Evolutionary conservation across 1,139 yeast species (phyloP).

Genomic region (Pichia sp.): DNA sequence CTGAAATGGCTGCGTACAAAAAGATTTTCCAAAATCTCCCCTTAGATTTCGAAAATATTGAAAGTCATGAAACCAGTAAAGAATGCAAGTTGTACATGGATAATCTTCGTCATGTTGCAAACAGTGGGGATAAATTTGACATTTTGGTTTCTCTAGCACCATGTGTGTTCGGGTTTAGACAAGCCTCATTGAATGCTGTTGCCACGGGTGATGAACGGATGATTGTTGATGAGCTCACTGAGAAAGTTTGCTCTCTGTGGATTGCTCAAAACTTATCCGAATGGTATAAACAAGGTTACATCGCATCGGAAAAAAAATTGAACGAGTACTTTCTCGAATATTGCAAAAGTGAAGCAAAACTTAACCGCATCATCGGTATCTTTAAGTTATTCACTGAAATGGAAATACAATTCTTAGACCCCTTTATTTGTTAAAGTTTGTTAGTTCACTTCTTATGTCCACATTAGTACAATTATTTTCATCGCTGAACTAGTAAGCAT

Average conservation of each 20-base stretch:
- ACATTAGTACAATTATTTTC: too few species aligned
- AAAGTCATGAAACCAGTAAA: slow-evolving; percentile 40
- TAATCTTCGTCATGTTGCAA: slow-evolving; percentile 49
- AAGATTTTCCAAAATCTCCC: slow-evolving; percentile 38
- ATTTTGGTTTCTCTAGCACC: slow-evolving; percentile 68
- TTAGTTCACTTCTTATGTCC: too few species aligned
- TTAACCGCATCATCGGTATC: slow-evolving; percentile 48
- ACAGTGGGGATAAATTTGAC: slow-evolving; percentile 51
- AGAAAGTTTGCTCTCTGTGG: slow-evolving; percentile 45
- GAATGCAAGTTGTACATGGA: slow-evolving; percentile 57
- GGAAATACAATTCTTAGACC: slow-evolving; percentile 46
- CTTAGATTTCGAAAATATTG: slow-evolving; percentile 39
- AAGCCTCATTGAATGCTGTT: slow-evolving; percentile 1
- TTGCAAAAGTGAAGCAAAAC: slow-evolving; percentile 22
- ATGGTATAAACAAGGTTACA: slow-evolving; percentile 48
- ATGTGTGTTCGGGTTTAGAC: slow-evolving; percentile 56
- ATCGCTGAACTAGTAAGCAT: too few species aligned
- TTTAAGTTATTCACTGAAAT: slow-evolving; percentile 52
- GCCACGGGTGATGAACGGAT: slow-evolving; percentile 22
- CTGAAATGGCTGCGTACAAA: slow-evolving; percentile 53
- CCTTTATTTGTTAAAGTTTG: too few species aligned
- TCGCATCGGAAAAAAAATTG: slow-evolving; percentile 40
- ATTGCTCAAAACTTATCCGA: slow-evolving; percentile 52
- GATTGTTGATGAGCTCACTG: background rate
- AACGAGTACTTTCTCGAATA: slow-evolving; percentile 32